Percentiles rank a stretch among this genome's conserved stretches.
Conservation (phyloP, 768 basidiomycete genomes). For the Tremella mesenterica region DNA sequence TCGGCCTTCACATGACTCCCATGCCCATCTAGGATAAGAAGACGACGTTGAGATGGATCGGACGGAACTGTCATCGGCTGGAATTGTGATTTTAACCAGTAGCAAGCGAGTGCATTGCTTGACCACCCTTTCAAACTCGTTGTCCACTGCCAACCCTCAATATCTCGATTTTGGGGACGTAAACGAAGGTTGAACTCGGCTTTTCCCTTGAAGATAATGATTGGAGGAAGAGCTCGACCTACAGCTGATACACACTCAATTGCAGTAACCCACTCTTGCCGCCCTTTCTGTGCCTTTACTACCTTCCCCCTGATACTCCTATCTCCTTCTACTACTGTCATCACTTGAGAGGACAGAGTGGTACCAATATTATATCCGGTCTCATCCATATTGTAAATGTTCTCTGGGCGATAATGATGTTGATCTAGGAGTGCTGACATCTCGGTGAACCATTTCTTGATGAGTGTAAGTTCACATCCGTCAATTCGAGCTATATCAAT, state of each 20-base stretch:
- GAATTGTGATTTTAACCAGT: constrained; percentile 1
- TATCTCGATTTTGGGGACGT: neutral
- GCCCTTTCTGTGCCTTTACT: neutral
- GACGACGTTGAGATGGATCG: neutral
- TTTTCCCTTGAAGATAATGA: constrained; percentile 5
- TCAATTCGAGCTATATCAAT: neutral
- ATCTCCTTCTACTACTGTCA: neutral
- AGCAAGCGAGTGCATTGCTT: constrained; percentile 1
- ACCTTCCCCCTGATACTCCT: neutral
- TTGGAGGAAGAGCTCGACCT: neutral
- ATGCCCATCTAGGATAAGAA: constrained; percentile 7
- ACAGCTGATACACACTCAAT: neutral
- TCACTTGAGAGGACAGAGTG: neutral
- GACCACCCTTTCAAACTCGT: constrained; percentile 1
- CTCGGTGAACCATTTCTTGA: neutral
- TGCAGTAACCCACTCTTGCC: neutral
- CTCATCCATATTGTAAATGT: constrained; percentile 7
- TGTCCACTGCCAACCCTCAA: constrained; percentile 1
- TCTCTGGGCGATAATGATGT: neutral
- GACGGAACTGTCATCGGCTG: neutral
- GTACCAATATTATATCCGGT: constrained; percentile 3
- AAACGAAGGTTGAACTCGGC: neutral
- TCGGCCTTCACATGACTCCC: constrained; percentile 4
- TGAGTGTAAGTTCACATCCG: neutral
- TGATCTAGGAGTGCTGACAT: neutral